Base-by-base conservation (phyloP, 306 rosid species). In the Inga laurina region DNA sequence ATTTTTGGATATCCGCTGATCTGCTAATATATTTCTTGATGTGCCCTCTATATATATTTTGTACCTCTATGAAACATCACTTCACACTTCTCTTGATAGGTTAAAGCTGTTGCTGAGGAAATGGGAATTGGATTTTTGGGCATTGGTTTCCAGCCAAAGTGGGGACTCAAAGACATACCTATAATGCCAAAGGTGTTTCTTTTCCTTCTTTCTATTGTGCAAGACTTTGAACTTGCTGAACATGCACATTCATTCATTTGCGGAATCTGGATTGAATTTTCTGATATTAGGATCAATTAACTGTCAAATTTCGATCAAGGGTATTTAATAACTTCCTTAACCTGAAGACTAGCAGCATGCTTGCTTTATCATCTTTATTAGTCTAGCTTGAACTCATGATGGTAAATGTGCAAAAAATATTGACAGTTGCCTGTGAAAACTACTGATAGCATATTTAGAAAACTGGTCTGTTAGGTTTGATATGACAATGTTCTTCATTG, bases 71-170 rank as follows among this genome's bases (percentile, higher is more conserved):
- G 22, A 51, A 76, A 61, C 57, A 41, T 85, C 77, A 77, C 62
- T 45, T 9, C 30, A 64, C 57, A 22, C 75, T 83, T 75, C 21
- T 81, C 74, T 86, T 69, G 22, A 19, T 76, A 97, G 99, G 98
- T 94, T 59, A 97, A 97, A 86, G 98, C 99, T 83, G 97, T 94
- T 81, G 87, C 97, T 18, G 99, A 97, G 91, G 99, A 97, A 90
- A 94, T 97, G 99, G 97, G 97, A 83, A 91, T 92, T 74, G 99
- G 99, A 80, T 97, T 97, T 89, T 88, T 97, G 78, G 99, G 99
- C 79, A 89, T 97, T 69, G 99, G 99, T 86, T 97, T 97, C 91
- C 99, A 94, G 90, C 98, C 99, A n/a, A 97, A 97, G 84, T 97
- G 97, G 99, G 87, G 81, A 79, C 41, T 86, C 56, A 90, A 91